Evolutionary conservation across 352 stramenopile genomes (phyloP).

Genomic region (Phytophthora sp.): DNA sequence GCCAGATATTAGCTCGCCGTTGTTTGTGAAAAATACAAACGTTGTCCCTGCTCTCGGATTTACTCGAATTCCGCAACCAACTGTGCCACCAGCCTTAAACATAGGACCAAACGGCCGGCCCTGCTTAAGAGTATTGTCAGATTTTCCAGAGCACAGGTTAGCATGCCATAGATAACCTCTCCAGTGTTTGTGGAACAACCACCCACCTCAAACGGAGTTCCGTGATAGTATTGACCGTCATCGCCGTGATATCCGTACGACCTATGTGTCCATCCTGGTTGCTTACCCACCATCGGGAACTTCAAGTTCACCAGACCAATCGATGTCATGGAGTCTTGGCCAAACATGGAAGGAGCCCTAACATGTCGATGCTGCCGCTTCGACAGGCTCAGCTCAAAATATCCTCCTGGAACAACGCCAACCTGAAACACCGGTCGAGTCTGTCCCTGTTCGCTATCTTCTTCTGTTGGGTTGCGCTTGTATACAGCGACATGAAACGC

Average conservation of each 20-base stretch:
- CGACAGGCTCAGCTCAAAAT: slow-evolving; percentile 78
- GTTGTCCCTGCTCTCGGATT: slow-evolving; percentile 19
- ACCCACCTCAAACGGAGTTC: slow-evolving; percentile 48
- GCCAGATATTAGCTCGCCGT: slow-evolving; percentile 60
- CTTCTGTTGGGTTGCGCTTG: slow-evolving; percentile 29
- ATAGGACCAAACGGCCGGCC: slow-evolving; percentile 37
- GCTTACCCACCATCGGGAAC: slow-evolving; percentile 68
- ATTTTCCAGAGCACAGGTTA: neutral
- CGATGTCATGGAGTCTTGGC: slow-evolving; percentile 54
- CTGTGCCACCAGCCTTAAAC: slow-evolving; percentile 37
- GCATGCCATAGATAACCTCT: neutral
- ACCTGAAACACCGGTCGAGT: slow-evolving; percentile 44
- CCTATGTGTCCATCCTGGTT: slow-evolving; percentile 68
- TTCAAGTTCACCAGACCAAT: slow-evolving; percentile 61
- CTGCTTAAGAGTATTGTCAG: slow-evolving; percentile 29
- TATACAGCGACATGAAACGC: slow-evolving; percentile 69
- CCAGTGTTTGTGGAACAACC: neutral
- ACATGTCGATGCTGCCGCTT: slow-evolving; percentile 33
- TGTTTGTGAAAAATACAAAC: slow-evolving; percentile 80
- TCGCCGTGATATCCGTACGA: slow-evolving; percentile 86
- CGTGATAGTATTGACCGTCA: slow-evolving; percentile 72
- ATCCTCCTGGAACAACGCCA: slow-evolving; percentile 62
- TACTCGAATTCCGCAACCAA: slow-evolving; percentile 47
- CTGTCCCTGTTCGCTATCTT: slow-evolving; percentile 19
- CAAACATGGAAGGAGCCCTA: slow-evolving; percentile 6